Evolutionary conservation across 345 rosid species (phyloP).

Genomic region (Carallia pectinifolia): DNA sequence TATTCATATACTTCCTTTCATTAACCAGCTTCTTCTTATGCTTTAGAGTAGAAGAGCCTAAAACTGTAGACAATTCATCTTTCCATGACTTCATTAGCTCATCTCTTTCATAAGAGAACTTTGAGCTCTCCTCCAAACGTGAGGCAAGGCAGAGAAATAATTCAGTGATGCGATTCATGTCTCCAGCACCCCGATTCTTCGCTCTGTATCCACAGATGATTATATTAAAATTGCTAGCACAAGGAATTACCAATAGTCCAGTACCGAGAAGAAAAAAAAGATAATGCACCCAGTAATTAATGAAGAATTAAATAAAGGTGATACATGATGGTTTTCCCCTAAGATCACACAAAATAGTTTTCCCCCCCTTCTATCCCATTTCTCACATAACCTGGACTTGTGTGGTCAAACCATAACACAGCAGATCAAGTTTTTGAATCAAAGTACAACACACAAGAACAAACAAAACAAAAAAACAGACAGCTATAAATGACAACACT

Average conservation of each 20-base stretch:
- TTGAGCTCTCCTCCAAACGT: slow-evolving; percentile 78
- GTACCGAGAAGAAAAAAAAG: background rate
- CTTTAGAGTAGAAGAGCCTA: slow-evolving; percentile 51
- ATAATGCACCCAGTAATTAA: background rate
- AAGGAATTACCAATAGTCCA: background rate
- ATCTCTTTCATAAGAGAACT: slow-evolving; percentile 72
- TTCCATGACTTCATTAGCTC: slow-evolving; percentile 79
- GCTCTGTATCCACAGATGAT: slow-evolving; percentile 47
- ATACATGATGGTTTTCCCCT: background rate
- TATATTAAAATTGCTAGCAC: slow-evolving; percentile 15
- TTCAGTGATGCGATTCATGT: slow-evolving; percentile 70
- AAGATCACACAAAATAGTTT: too few relatives aligned
- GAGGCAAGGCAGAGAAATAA: slow-evolving; percentile 85
- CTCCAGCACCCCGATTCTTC: slow-evolving; percentile 70
- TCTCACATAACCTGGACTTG: too few relatives aligned
- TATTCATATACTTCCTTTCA: slow-evolving; percentile 67
- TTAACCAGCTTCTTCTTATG: slow-evolving; percentile 55
- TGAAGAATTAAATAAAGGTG: background rate
- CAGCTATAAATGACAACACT: too few relatives aligned
- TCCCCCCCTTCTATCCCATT: background rate
- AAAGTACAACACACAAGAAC: too few relatives aligned
- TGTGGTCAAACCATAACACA: too few relatives aligned
- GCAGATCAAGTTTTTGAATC: too few relatives aligned
- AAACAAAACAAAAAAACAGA: too few relatives aligned
- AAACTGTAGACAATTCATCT: slow-evolving; percentile 57